Evolutionary conservation across 148 eudicot species (phyloP).

Genomic region (Rhododendron simsii): DNA sequence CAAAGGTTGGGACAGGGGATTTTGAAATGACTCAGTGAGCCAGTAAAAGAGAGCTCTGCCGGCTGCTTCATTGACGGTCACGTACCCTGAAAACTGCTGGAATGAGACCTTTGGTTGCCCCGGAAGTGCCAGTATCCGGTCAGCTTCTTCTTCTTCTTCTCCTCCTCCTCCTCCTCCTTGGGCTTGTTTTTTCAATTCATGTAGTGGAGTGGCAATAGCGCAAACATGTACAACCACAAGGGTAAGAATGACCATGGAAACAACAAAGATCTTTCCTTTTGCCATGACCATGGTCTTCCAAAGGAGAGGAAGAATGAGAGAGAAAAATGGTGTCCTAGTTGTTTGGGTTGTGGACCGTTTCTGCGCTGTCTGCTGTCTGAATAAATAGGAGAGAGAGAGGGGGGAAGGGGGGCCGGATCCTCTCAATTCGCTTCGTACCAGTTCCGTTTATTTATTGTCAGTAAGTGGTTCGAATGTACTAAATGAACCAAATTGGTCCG

Average conservation of each 20-base stretch:
- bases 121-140: constrained; percentile 56
- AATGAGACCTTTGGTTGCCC: constrained; percentile 82
- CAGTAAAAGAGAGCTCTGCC: constrained; percentile 94
- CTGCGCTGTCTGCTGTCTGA: background rate
- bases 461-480: too few species aligned
- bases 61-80: constrained; percentile 56
- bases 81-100: constrained; percentile 81
- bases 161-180: background rate
- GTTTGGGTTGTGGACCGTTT: background rate
- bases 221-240: constrained; percentile 2
- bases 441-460: too few species aligned
- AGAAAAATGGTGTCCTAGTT: background rate
- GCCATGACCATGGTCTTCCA: constrained; percentile 11
- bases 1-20: constrained; percentile 54
- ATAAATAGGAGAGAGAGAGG: constrained; percentile 12
- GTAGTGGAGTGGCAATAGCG: background rate
- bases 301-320: background rate
- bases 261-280: background rate
- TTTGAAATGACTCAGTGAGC: constrained; percentile 68
- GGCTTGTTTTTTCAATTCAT: background rate
- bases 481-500: too few species aligned
- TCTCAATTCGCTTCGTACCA: too few species aligned
- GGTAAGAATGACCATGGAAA: constrained; percentile 6
- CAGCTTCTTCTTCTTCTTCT: constrained; percentile 49
- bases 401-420: background rate